Conservation (phyloP, 1,284 basidiomycete species). For the Tylopilus orsonianus region DNA sequence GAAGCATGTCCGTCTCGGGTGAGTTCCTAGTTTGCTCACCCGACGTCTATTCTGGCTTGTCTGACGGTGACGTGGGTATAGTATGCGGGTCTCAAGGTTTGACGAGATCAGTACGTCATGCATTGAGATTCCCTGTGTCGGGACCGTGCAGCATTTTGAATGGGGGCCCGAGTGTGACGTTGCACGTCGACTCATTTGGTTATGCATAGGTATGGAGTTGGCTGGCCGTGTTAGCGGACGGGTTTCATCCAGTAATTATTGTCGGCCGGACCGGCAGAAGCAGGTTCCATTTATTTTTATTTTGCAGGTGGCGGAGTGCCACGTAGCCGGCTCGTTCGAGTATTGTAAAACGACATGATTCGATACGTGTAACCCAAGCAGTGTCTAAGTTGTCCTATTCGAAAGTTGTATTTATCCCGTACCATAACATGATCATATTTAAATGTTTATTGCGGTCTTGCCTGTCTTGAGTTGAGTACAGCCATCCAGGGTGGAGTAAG, state of each 20-base stretch:
- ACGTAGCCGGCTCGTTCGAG: not conserved
- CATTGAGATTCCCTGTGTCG: constrained; percentile 39
- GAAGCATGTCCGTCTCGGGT: constrained; percentile 32
- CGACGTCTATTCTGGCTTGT: no score
- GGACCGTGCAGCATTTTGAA: constrained; percentile 37
- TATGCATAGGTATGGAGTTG: constrained; percentile 29
- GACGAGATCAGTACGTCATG: constrained; percentile 38
- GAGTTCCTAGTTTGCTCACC: not conserved
- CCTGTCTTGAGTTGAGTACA: no score
- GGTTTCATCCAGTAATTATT: not conserved
- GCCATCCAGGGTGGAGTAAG: no score
- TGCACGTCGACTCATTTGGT: constrained; percentile 51
- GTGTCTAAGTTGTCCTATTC: no score
- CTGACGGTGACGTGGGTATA: constrained; percentile 16
- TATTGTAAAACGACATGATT: no score
- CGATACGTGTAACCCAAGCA: no score
- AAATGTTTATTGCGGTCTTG: no score
- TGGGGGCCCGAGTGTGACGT: constrained; percentile 45
- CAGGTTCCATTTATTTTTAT: not conserved
- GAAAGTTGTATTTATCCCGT: no score
- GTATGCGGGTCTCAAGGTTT: constrained; percentile 50
- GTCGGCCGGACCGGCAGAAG: not conserved
- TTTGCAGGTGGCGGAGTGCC: not conserved
- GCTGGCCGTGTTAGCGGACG: not conserved
- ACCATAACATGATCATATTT: no score